Evolutionary conservation across 306 rosid species (phyloP), one percentile per base, ranked within the genome.

Genomic region (Astragalus glycyphyllos): DNA sequence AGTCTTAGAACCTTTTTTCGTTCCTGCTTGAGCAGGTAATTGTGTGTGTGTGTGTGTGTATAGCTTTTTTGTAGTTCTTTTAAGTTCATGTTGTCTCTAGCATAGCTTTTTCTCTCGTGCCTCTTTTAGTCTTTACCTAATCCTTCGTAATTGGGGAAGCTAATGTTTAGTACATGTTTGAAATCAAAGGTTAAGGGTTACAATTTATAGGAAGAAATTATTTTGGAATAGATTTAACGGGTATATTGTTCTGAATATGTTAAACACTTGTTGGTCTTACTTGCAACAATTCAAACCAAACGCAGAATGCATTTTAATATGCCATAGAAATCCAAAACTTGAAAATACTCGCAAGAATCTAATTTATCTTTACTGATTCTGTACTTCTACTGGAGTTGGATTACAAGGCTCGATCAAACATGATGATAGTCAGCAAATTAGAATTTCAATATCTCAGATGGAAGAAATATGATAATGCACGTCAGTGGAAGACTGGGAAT

Each of bases 11-110:
- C 84, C 17, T 94, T 89, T 77, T 94, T 90, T 11, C 92, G 96
- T 23, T 90, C 92, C 0, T 94, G 96, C 83, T 76, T 94, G 92
- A 94, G 96, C 87, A 90, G 97, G 98, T 90, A 81, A 70, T 60
- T 32, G 12, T 71, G 14, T 44, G 16, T 46, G 35, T 16, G 7
- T 60, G 14, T 15, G 31, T 37, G 66, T 61, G 51, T 13, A 50
- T 40, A 61, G 35, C 42, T 17, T 7, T 41, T 42, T 23, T 40
- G 12, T 42, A 42, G 51, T 6, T 42, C 0, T 42, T 37, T 41
- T 20, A 62, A 17, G 53, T 41, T 17, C 51, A 44, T 44, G 23
- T 23, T 44, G 54, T 44, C 54, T 63, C 8, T 44, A 12, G 20
- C 40, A 41, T 29, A 10, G 68, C 68, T 41, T 42, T 35, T 61